Evolutionary conservation across 1,284 basidiomycete genomes (phyloP).

Genomic region (Puccinia coronata): DNA sequence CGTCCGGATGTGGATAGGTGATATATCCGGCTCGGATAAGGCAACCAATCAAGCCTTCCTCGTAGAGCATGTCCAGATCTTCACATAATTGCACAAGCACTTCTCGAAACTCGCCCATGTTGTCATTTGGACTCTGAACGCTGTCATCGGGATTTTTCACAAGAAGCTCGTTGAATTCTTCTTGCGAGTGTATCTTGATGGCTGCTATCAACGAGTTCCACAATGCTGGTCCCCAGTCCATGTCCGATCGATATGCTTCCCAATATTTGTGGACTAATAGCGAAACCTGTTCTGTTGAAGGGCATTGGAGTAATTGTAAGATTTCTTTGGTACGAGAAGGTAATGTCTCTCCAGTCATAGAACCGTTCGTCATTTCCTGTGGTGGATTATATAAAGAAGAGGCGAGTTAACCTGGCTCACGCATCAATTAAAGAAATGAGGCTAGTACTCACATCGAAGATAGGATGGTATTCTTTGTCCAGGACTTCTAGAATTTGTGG

Average conservation of each 20-base stretch:
- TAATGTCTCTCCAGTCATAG: neutral
- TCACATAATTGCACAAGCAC: conserved; percentile 44
- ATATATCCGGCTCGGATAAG: conserved; percentile 15
- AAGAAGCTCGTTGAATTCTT: conserved; percentile 4
- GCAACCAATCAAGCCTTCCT: conserved; percentile 33
- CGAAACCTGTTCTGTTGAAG: conserved; percentile 35
- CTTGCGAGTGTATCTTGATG: conserved; percentile 25
- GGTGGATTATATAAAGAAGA: neutral
- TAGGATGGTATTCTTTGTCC: conserved; percentile 33
- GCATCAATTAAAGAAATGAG: neutral
- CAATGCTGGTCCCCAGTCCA: conserved; percentile 29
- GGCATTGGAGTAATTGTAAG: conserved; percentile 22
- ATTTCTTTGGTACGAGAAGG: conserved; percentile 42
- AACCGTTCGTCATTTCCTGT: conserved; percentile 14
- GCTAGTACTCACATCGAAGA: conserved; percentile 23
- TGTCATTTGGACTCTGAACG: neutral
- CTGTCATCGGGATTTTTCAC: neutral
- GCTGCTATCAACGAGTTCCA: conserved; percentile 43
- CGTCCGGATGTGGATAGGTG: conserved; percentile 32
- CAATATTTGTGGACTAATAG: conserved; percentile 28
- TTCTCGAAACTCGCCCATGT: conserved; percentile 19
- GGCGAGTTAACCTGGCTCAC: neutral
- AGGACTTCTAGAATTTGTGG: conserved; percentile 46
- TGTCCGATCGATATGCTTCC: conserved; percentile 42
- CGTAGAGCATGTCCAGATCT: conserved; percentile 37